Base-by-base conservation (phyloP, 2,329 filamentous ascomycete species). In the Clathrospora elynae region DNA sequence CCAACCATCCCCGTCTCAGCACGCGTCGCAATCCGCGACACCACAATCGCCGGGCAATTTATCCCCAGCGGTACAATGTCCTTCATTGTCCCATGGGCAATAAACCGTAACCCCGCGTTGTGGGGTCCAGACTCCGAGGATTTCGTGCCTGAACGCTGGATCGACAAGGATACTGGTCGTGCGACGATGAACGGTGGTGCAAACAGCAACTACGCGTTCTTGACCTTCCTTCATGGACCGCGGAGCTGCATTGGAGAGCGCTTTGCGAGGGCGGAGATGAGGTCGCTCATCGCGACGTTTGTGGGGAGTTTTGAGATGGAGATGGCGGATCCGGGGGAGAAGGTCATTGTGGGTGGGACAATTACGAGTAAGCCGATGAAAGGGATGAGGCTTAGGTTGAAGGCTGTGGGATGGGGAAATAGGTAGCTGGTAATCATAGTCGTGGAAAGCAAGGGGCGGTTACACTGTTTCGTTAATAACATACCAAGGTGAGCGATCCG, bases 131-230 rank as follows among this genome's bases (percentile, higher is more conserved):
- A 73, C 23, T 65, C 74, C 3, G 65, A 68, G n/a, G 43, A 63
- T 0, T 77, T 76, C 55, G 50, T 61, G 1, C 75, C 75, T 0
- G 71, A 75, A 14, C 66, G 75, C 17, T 77, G 75, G 75, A 71
- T 77, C 41, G 71, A 75, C 41, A 50, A 51, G 13, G 39, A 58
- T 17, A 62, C 53, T 11, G 67, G 63, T 3, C 63, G 64, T 10
- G 65, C 71, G 3, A 75, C 73, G 13, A 73, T 70, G 54, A 60
- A 59, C n/a, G 73, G 65, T 6, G 63, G 66, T 19, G 60, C 64
- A 1, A 57, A 61, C 4, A 73, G 70, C 46, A 72, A 73, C 41
- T 74, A 68, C 35, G 55, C 62, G 9, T 68, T 71, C 38, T 30
- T 75, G 35, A 75, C 73, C 0, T 77, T 76, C 46, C 52, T 75